These are phyloP conservation scores for Neurospora sp. DNA, from an alignment of 495 filamentous ascomycete genomes.

Conservation along the genomic window DNA sequence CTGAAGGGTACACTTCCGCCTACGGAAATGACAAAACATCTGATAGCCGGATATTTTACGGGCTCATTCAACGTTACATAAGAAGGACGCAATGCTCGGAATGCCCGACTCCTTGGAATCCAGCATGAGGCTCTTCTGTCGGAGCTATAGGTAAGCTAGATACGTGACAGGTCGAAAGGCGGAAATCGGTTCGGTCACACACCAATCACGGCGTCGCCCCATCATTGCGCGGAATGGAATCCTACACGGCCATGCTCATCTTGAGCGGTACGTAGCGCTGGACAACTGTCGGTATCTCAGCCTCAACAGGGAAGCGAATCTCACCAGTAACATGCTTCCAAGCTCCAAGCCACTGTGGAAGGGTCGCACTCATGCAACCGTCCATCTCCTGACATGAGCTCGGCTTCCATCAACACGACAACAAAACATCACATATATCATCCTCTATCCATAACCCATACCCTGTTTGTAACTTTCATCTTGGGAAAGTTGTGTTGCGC, in stretches of 20 bases:
- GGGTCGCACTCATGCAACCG: background rate
- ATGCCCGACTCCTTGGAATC: background rate
- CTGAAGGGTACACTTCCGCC: background rate
- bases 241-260: background rate
- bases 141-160: background rate
- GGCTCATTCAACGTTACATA: background rate
- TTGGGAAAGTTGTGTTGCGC: background rate
- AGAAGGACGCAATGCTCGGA: background rate
- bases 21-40: background rate
- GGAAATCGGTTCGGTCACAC: background rate
- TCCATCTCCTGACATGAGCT: background rate
- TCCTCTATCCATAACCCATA: background rate
- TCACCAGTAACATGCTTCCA: background rate
- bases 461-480: background rate
- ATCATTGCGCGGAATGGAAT: background rate
- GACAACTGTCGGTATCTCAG: background rate
- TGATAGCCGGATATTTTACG: background rate
- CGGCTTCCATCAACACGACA: background rate
- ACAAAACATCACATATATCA: background rate
- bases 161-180: background rate
- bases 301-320: background rate
- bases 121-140: background rate
- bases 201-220: background rate
- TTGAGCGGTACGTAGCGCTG: background rate
- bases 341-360: background rate